Conservation (phyloP, 2,329 filamentous ascomycete genomes). For the Penicillium hordei region DNA sequence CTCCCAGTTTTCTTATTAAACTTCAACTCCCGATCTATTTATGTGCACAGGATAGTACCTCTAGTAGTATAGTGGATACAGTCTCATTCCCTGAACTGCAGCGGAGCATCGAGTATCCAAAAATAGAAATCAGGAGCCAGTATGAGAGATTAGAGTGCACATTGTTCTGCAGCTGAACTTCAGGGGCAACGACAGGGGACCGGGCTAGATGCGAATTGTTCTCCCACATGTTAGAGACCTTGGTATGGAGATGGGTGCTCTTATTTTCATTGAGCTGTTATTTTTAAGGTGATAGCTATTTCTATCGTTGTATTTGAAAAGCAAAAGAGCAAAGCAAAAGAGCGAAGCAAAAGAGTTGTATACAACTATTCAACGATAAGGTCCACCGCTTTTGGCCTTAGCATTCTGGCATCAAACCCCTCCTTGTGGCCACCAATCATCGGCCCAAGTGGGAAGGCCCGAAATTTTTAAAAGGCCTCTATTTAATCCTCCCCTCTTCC, state of each 20-base stretch:
- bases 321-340: background rate
- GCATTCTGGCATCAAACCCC: slow-evolving; percentile 7
- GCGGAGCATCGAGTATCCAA: too few relatives aligned
- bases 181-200: background rate
- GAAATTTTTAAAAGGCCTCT: slow-evolving; percentile 47
- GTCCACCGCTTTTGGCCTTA: background rate
- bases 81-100: background rate
- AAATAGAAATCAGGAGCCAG: background rate
- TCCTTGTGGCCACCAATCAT: slow-evolving; percentile 10
- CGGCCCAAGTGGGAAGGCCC: slow-evolving; percentile 7
- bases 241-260: background rate
- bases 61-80: background rate
- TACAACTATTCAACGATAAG: background rate
- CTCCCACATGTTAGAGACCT: background rate
- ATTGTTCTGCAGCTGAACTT: background rate
- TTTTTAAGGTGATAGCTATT: too few relatives aligned
- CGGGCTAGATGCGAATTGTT: background rate
- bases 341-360: background rate
- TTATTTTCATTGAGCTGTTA: too few relatives aligned
- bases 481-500: slow-evolving; percentile 26
- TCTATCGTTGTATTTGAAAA: background rate
- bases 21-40: background rate
- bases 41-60: background rate
- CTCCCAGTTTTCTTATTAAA: background rate
- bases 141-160: background rate